Conservation (phyloP, 164 flowering plant genomes). For the Saururus chinensis region DNA sequence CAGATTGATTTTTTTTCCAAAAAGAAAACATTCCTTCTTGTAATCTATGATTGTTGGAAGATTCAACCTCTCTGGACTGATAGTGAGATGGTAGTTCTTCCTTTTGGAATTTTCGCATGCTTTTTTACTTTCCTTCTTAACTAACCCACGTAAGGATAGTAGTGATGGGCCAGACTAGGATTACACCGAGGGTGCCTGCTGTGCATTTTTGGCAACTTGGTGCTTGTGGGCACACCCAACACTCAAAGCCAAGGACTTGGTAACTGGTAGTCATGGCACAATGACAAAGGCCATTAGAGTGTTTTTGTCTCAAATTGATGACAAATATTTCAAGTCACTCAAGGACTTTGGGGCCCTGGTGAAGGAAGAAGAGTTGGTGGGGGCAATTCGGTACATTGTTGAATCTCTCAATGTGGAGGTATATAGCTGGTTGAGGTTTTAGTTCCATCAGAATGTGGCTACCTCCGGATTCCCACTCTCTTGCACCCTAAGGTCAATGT, state of each 20-base stretch:
- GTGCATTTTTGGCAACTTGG: slow-evolving; percentile 11
- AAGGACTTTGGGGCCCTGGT: slow-evolving; percentile 6
- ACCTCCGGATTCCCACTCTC: no score
- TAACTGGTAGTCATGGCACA: neutral
- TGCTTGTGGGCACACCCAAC: slow-evolving; percentile 8
- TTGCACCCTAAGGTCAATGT: no score
- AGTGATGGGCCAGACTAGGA: slow-evolving; percentile 3
- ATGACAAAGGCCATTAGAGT: slow-evolving; percentile 5
- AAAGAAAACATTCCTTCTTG: no score
- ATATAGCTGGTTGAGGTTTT: slow-evolving; percentile 10
- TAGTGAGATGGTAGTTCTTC: no score
- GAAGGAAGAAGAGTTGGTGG: neutral
- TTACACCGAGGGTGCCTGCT: slow-evolving; percentile 3
- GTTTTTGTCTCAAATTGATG: slow-evolving; percentile 3
- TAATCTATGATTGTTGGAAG: no score
- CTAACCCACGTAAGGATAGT: slow-evolving; percentile 1
- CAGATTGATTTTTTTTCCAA: no score
- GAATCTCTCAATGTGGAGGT: slow-evolving; percentile 5
- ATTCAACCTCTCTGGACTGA: no score
- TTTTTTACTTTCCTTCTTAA: no score
- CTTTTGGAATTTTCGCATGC: no score
- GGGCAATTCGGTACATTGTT: neutral
- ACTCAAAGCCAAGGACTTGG: slow-evolving; percentile 7
- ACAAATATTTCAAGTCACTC: slow-evolving; percentile 8
- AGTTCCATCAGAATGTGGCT: slow-evolving; percentile 3